Percentiles rank a stretch among this genome's conserved stretches.
Conservation (phyloP, 2,329 filamentous ascomycete genomes). For the Verticillium dahliae region DNA sequence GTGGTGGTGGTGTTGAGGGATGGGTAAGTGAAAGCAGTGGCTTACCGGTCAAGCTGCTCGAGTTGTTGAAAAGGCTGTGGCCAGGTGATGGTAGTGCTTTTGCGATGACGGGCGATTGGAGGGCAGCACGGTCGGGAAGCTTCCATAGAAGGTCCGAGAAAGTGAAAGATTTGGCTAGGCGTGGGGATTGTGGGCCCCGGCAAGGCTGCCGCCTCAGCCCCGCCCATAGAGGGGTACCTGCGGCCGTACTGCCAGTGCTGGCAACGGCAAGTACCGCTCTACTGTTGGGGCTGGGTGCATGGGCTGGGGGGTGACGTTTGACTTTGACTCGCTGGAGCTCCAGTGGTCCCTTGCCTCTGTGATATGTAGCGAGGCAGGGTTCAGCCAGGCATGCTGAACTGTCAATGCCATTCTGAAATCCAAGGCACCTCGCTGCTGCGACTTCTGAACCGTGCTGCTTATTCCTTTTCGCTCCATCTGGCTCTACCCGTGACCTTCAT, state of each 20-base stretch:
- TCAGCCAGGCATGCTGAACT: background rate
- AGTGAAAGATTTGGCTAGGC: constrained; percentile 3
- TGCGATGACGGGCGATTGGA: background rate
- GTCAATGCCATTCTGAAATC: background rate
- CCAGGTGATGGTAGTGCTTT: background rate
- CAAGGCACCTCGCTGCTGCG: no score
- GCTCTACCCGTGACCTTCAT: no score
- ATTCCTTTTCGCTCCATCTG: no score
- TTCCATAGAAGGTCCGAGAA: constrained; percentile 4
- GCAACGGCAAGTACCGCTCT: background rate
- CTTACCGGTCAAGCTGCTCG: background rate
- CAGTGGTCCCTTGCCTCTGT: background rate
- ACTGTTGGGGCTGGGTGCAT: background rate
- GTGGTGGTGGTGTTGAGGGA: background rate
- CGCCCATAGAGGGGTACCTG: background rate
- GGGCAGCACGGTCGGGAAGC: constrained; percentile 2
- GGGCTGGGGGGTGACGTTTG: background rate
- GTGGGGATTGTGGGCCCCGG: background rate
- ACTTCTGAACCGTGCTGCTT: no score
- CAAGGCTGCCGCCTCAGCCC: constrained; percentile 1
- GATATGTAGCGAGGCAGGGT: background rate
- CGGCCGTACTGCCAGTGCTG: background rate
- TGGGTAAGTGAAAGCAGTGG: background rate
- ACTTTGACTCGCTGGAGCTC: background rate
- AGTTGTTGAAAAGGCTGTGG: background rate